phyloP scores from a whole-genome alignment of 106 monocot species.

The Triglochin maritima region DNA sequence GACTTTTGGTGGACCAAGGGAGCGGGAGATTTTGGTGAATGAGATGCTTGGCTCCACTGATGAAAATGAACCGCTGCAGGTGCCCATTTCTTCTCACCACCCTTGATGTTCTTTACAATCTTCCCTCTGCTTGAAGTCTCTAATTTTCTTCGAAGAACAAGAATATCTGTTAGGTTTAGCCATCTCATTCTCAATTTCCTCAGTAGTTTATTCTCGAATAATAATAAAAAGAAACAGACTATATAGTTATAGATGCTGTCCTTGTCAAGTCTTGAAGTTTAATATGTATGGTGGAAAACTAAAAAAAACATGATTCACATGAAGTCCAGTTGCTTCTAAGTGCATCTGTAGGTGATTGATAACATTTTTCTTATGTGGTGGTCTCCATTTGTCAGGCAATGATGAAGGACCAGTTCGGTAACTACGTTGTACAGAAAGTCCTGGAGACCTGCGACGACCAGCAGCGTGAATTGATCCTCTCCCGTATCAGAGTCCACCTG shows the following conservation, averaged over 20 bases:
- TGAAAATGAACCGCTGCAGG: constrained; percentile 13
- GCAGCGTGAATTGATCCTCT: constrained; percentile 54
- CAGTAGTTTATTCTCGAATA: too few relatives aligned
- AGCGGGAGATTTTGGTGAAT: constrained; percentile 9
- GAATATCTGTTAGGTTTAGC: not conserved
- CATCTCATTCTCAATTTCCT: not conserved
- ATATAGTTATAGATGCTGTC: too few relatives aligned
- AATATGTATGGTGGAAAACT: too few relatives aligned
- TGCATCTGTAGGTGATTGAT: not conserved
- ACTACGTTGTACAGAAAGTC: constrained; percentile 86
- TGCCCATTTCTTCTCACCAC: not conserved
- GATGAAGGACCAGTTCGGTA: constrained; percentile 90
- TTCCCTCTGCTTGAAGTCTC: not conserved
- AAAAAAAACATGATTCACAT: not conserved
- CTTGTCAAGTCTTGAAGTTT: too few relatives aligned
- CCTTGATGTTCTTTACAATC: too few relatives aligned
- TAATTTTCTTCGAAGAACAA: not conserved
- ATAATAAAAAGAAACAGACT: too few relatives aligned
- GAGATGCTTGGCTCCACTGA: constrained; percentile 16
- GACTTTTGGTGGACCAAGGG: constrained; percentile 1
- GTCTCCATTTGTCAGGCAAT: constrained; percentile 31
- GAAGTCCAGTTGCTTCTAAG: not conserved
- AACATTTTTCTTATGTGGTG: not conserved
- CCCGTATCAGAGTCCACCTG: constrained; percentile 59
- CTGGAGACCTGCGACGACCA: constrained; percentile 62